phyloP scores from a whole-genome alignment of 108 stramenopile species.

The Epipyxis sp. region DNA sequence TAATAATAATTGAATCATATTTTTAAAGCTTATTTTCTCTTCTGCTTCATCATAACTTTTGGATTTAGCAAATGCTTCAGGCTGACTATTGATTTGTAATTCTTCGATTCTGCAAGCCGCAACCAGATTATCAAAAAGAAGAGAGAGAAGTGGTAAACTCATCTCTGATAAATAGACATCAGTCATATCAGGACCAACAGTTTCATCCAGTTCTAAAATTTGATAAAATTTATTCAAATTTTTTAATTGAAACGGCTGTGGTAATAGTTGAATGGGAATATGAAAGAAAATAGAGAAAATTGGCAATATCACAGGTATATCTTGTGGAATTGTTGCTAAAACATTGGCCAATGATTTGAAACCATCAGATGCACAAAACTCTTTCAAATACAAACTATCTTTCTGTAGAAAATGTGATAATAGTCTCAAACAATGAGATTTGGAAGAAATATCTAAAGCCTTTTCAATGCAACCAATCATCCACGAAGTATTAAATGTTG shows the following conservation, averaged over 20 bases:
- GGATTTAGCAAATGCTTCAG: too few species aligned
- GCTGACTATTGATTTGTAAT: too few species aligned
- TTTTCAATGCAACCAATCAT: not conserved
- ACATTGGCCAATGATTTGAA: not conserved
- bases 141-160: not conserved
- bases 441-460: not conserved
- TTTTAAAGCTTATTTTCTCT: not conserved
- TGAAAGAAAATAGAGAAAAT: slow-evolving; percentile 11
- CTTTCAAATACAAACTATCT: not conserved
- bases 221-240: not conserved
- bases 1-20: not conserved
- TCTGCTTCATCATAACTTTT: too few species aligned
- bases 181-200: not conserved
- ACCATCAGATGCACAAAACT: not conserved
- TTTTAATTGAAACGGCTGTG: not conserved
- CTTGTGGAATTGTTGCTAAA: not conserved
- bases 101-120: too few species aligned
- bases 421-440: not conserved
- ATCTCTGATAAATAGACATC: not conserved
- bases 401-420: not conserved
- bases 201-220: slow-evolving; percentile 5
- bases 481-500: not conserved
- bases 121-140: too few species aligned
- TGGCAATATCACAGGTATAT: slow-evolving; percentile 12
- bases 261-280: slow-evolving; percentile 7